Conservation (phyloP, 441 rosid species). For the Erodium trifolium region DNA sequence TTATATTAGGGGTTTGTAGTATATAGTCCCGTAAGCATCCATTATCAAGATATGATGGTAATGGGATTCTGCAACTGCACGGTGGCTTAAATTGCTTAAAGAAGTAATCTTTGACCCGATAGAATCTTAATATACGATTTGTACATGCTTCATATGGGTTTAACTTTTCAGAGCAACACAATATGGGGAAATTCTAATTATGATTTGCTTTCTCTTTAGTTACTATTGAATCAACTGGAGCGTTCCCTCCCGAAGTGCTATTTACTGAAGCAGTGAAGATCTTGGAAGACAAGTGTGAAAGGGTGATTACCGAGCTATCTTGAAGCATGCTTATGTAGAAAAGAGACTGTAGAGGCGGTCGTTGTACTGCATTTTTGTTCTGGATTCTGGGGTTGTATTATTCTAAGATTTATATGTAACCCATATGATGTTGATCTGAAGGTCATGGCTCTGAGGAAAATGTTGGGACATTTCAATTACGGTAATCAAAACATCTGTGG, state of each 20-base stretch:
- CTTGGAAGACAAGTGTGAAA: conserved; percentile 78
- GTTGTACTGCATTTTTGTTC: background rate
- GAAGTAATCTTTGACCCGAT: background rate
- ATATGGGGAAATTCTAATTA: conserved; percentile 12
- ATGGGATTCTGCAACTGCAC: background rate
- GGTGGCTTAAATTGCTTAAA: background rate
- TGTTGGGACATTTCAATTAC: background rate
- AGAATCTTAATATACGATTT: background rate
- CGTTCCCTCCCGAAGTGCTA: conserved; percentile 68
- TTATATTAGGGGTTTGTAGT: no score
- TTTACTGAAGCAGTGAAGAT: conserved; percentile 90
- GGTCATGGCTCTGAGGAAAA: background rate
- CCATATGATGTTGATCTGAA: background rate
- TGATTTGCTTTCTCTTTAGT: conserved; percentile 29
- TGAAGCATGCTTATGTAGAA: conserved; percentile 23
- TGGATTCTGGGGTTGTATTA: background rate
- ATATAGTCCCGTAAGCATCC: no score
- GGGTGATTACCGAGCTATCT: conserved; percentile 64
- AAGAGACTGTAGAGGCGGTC: conserved; percentile 1
- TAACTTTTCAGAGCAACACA: background rate
- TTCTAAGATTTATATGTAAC: background rate
- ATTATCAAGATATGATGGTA: background rate
- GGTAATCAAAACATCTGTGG: background rate
- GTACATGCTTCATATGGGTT: background rate
- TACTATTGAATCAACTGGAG: conserved; percentile 85